Evolutionary conservation across 2,329 filamentous ascomycete genomes (phyloP).

Genomic region (Colletotrichum agaves): DNA sequence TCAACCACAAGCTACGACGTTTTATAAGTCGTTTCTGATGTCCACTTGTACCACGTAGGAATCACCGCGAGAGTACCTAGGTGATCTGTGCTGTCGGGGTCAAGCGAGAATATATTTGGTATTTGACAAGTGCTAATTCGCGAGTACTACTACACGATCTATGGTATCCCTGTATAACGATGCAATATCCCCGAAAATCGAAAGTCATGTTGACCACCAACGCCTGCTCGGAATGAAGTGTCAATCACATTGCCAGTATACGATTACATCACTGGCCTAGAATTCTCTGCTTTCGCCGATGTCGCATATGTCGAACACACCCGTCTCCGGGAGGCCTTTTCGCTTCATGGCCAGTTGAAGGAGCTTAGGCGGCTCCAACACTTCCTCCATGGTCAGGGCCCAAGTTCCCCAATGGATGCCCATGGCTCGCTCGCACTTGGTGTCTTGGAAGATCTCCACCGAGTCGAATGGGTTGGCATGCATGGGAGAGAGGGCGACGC

Average conservation of each 20-base stretch:
- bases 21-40: no score
- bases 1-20: no score
- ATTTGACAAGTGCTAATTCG: neutral
- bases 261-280: slow-evolving; percentile 47
- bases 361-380: slow-evolving; percentile 81
- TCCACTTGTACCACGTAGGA: no score
- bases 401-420: slow-evolving; percentile 95
- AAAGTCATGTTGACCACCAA: neutral
- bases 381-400: slow-evolving; percentile 86
- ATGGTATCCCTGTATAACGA: neutral
- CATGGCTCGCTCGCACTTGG: slow-evolving; percentile 79
- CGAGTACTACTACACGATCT: neutral
- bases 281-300: slow-evolving; percentile 88
- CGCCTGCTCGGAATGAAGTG: neutral
- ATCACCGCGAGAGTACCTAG: no score
- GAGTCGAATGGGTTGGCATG: slow-evolving; percentile 89
- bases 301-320: slow-evolving; percentile 83
- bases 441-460: slow-evolving; percentile 90
- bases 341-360: slow-evolving; percentile 77
- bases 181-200: no score
- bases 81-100: no score
- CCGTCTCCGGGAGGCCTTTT: slow-evolving; percentile 74
- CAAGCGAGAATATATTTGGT: neutral
- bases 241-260: neutral
- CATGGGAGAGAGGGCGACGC: slow-evolving; percentile 79